Evolutionary conservation across 2,329 filamentous ascomycete genomes (phyloP).

Genomic region (Tympanopsis confertula): DNA sequence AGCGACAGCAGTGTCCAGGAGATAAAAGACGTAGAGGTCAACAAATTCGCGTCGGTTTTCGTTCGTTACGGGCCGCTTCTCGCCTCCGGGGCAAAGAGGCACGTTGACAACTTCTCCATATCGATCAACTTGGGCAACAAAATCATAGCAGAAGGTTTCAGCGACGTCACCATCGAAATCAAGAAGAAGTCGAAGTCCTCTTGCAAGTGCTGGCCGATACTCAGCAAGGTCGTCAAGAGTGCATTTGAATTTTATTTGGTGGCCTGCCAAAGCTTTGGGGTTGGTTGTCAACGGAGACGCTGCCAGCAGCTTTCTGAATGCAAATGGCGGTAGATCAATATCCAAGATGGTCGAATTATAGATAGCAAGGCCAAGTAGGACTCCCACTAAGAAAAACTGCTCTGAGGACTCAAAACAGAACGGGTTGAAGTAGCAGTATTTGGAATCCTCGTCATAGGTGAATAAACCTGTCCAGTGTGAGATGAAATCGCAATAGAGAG

Average conservation of each 20-base stretch:
- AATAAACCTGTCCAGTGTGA: constrained; percentile 58
- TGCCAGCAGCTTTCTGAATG: constrained; percentile 75
- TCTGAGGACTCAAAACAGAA: constrained; percentile 82
- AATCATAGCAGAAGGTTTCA: constrained; percentile 68
- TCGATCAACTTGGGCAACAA: constrained; percentile 64
- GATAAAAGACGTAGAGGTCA: constrained; percentile 68
- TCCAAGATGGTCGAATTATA: constrained; percentile 93
- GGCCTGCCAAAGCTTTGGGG: constrained; percentile 39
- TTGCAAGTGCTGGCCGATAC: constrained; percentile 65
- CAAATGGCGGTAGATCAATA: constrained; percentile 75
- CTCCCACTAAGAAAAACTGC: constrained; percentile 82
- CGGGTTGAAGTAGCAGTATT: constrained; percentile 87
- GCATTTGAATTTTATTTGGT: constrained; percentile 54
- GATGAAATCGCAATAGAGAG: background rate
- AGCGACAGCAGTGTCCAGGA: constrained; percentile 66
- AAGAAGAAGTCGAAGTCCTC: constrained; percentile 63
- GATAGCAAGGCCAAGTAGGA: constrained; percentile 77
- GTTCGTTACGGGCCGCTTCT: constrained; percentile 69
- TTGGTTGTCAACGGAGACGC: constrained; percentile 54
- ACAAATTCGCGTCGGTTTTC: constrained; percentile 76
- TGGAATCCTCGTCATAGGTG: constrained; percentile 79
- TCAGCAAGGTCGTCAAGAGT: constrained; percentile 74
- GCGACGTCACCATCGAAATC: constrained; percentile 79
- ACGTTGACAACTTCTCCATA: constrained; percentile 60
- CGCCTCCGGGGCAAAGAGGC: constrained; percentile 65